Conservation (phyloP, 345 rosid genomes). For the Erucastrum elatum region DNA sequence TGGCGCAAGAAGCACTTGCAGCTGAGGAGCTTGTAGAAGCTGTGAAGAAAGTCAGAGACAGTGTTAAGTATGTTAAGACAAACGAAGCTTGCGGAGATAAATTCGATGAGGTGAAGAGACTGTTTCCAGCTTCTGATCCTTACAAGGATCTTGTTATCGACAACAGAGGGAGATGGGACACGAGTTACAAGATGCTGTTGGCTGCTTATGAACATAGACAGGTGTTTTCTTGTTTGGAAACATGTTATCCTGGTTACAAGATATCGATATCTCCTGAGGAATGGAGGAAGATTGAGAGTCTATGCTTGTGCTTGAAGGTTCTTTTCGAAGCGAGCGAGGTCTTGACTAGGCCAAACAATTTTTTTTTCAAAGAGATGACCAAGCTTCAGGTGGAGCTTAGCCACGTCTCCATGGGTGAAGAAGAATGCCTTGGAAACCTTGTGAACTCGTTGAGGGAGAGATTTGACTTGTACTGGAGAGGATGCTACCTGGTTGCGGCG, state of each 20-base stretch:
- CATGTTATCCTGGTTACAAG: conserved; percentile 75
- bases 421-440: conserved; percentile 52
- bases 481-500: conserved; percentile 66
- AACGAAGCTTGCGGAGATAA: conserved; percentile 62
- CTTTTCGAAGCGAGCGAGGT: conserved; percentile 59
- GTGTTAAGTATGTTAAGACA: conserved; percentile 65
- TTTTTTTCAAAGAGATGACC: conserved; percentile 74
- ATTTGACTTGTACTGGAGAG: conserved; percentile 66
- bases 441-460: conserved; percentile 54
- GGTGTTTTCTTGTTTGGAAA: conserved; percentile 77
- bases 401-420: conserved; percentile 55
- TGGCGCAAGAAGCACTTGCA: conserved; percentile 53
- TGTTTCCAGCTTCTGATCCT: conserved; percentile 57
- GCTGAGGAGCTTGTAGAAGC: conserved; percentile 43
- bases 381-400: conserved; percentile 71
- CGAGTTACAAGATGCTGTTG: conserved; percentile 69
- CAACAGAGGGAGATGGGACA: conserved; percentile 68
- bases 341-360: conserved; percentile 47
- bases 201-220: conserved; percentile 73
- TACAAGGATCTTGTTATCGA: conserved; percentile 58
- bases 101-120: conserved; percentile 69
- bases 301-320: conserved; percentile 71
- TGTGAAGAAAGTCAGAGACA: conserved; percentile 64
- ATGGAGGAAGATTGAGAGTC: conserved; percentile 72
- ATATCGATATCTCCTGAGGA: conserved; percentile 70